A percentile compares a stretch with the other conserved stretches of the same genome.
phyloP scores from a whole-genome alignment of 305 asterid genomes.

The Petunia hybrid region DNA sequence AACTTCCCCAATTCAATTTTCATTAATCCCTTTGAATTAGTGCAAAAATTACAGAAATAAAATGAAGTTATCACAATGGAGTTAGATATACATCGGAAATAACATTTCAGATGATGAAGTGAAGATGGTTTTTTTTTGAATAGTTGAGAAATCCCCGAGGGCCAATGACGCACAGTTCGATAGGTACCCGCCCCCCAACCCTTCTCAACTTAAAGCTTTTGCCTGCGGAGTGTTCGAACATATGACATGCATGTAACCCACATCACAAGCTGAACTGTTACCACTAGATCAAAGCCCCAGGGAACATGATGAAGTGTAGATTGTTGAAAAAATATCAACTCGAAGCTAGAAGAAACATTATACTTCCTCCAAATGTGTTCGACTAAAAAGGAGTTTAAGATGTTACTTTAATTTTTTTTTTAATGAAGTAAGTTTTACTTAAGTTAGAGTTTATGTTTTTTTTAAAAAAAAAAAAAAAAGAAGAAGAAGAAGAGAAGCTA shows the following conservation, averaged over 20 bases:
- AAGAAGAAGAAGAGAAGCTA: not conserved
- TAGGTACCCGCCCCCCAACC: no score
- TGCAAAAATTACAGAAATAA: not conserved
- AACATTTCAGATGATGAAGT: not conserved
- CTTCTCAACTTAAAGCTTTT: no score
- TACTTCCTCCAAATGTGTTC: not conserved
- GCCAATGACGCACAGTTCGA: no score
- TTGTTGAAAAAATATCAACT: conserved; percentile 3
- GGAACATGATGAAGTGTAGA: not conserved
- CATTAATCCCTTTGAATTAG: not conserved
- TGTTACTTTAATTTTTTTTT: not conserved
- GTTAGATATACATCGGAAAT: not conserved
- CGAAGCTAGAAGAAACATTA: not conserved
- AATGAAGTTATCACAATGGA: conserved; percentile 7
- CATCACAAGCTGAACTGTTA: no score
- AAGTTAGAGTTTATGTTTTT: no score
- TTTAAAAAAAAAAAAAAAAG: not conserved
- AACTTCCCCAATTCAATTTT: not conserved
- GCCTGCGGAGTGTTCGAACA: no score
- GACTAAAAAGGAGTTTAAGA: not conserved
- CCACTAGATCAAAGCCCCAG: no score
- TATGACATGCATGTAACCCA: no score
- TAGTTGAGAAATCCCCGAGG: no score
- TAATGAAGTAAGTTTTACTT: no score
- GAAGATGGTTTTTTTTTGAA: not conserved